Evolutionary conservation across 208 protist genomes (phyloP), one percentile per base, ranked within the genome.

Genomic region (Trypanosoma rangeli): DNA sequence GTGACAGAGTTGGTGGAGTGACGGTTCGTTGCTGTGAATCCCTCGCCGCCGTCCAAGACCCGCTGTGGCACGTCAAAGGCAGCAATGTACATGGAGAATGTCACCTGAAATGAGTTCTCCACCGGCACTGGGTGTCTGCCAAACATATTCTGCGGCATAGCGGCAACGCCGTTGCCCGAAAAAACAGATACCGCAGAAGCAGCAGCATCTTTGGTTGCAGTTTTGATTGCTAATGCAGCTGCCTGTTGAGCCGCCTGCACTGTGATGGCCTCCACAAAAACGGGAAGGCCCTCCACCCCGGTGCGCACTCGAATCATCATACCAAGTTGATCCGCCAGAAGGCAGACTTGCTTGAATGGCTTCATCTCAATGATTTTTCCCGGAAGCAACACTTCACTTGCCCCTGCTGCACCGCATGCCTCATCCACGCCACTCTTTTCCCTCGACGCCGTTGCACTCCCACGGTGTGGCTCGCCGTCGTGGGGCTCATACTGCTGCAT

Each of bases 341-440:
- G 68, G 46, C 79, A 73, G 0, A 76, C 70, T 13, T 66, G 64
- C 62, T 87, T 84, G 48, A 92, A 68, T 18, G 86, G 82, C 72
- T 86, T 87, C 53, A 82, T 64, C 16, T 92, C 86, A 52, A 87
- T 64, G 9, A 78, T 61, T 70, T 92, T 92, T 9, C 77, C 68
- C 5, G 86, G 86, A 9, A 92, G 76, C 16, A 37, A 39, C 20
- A 70, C 24, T 5, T 7, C 7, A 33, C 50, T 44, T 29, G 44
- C 39, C 29, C 5, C 16, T 26, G 37, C n/a, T n/a, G n/a, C n/a
- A n/a, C n/a, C n/a, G n/a, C n/a, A n/a, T n/a, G n/a, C n/a, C n/a
- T 54, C 39, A 15, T 46, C 35, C 22, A 42, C 7, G 12, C 16
- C 9, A 12, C 31, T 63, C 58, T 63, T 63, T 10, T 63, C 48